Base-by-base conservation (phyloP, 441 rosid genomes). In the Populus trichocarpa region DNA sequence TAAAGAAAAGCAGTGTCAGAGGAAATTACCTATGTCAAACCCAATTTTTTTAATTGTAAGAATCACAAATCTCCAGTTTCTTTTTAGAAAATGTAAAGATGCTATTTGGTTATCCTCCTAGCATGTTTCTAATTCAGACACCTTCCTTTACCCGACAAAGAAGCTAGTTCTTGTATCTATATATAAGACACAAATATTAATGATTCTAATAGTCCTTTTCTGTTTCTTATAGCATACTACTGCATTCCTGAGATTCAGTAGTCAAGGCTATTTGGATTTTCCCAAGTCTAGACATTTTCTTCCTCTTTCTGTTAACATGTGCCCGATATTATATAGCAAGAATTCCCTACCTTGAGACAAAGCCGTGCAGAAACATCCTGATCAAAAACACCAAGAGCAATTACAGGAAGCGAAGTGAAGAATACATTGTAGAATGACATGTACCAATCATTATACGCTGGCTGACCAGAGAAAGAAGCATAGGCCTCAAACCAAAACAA, bases 321-420 rank as follows among this genome's bases (percentile, higher is more conserved):
- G 7, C 20, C 57, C 57, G 1, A 46, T 5, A 46, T 46, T 46
- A 46, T 14, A 14, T 4, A 25, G 14, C 40, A 0, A 66, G 35
- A 68, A 50, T 59, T 71, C 13, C 53, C 36, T 84, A 95, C 99
- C 98, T 93, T 75, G 67, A 92, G 91, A 87, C 97, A 93, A 73
- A 93, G 90, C 38, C 90, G 81, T 35, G 97, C 91, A 66, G 98
- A 92, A 80, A 95, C 94, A 28, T 95, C 99, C 83, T 93, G 98
- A 81, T 95, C 99, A 0, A 95, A 90, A 83, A 93, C 95, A 71
- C 99, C 98, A 2, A 95, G 93, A 7, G 99, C 97, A 5, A 93
- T 90, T n/a, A 90, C 99, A 2, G 99, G 99, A 77, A 93, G 96
- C 4, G 99, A 92, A 35, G 99, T 95, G 90, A 95, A 95, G 90